phyloP scores from a whole-genome alignment of 306 rosid genomes.

The Citrullus amarus region DNA sequence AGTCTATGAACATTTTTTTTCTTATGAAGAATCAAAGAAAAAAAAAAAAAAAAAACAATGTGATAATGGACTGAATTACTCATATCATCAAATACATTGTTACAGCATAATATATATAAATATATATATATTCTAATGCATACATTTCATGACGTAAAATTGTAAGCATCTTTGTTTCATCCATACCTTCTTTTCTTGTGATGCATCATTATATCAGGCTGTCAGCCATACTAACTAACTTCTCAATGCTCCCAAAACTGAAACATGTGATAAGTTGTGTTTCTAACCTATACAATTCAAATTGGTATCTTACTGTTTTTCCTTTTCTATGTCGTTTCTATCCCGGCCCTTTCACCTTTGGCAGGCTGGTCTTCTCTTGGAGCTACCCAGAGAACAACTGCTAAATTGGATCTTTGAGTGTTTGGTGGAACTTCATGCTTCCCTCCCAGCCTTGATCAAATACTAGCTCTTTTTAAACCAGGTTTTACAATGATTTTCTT shows the following conservation, averaged over 20 bases:
- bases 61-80: background rate
- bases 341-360: conserved; percentile 7
- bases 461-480: conserved; percentile 27
- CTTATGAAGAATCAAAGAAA: background rate
- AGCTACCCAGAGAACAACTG: conserved; percentile 89
- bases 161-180: background rate
- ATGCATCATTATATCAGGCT: background rate
- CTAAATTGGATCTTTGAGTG: conserved; percentile 88
- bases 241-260: background rate
- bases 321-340: background rate
- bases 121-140: background rate
- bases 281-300: background rate
- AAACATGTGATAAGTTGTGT: background rate
- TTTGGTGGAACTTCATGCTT: conserved; percentile 85
- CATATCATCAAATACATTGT: background rate
- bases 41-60: background rate
- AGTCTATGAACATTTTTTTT: background rate
- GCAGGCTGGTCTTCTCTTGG: conserved; percentile 93
- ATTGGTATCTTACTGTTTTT: background rate
- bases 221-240: background rate
- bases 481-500: background rate
- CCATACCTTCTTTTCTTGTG: background rate
- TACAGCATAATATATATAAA: too few relatives aligned
- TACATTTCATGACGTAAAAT: background rate
- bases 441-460: conserved; percentile 70